These are phyloP conservation scores for Rhytidhysteron rufulum DNA, from an alignment of 2,329 filamentous ascomycete genomes.

Conservation along the genomic window DNA sequence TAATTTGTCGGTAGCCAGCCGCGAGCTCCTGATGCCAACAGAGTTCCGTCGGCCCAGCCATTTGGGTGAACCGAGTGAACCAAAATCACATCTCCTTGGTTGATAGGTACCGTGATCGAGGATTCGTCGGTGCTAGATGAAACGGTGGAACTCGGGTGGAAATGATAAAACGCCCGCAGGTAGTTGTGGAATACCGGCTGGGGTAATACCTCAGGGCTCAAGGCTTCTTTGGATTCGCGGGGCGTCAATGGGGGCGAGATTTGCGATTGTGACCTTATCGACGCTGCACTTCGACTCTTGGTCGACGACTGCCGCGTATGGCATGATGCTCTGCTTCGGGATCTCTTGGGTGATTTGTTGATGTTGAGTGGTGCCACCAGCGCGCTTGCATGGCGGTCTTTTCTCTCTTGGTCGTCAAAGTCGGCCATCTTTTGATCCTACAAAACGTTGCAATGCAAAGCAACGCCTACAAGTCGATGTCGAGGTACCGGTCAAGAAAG, in stretches of 20 bases:
- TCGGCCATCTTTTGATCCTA: constrained; percentile 21
- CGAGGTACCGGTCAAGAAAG: constrained; percentile 7
- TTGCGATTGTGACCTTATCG: constrained; percentile 41
- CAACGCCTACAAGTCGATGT: neutral
- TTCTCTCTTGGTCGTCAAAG: constrained; percentile 21
- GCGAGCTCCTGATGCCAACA: constrained; percentile 77
- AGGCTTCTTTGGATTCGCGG: constrained; percentile 62
- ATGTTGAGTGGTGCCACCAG: constrained; percentile 35
- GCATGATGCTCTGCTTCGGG: constrained; percentile 14
- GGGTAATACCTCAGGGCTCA: constrained; percentile 43
- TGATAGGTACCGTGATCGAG: constrained; percentile 74
- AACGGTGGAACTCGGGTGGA: constrained; percentile 72
- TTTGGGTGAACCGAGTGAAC: constrained; percentile 97
- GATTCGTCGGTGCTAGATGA: constrained; percentile 68
- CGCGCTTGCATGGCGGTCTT: constrained; percentile 31
- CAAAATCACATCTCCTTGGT: constrained; percentile 86
- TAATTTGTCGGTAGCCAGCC: constrained; percentile 99
- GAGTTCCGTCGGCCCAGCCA: constrained; percentile 95
- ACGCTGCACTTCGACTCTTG: constrained; percentile 18
- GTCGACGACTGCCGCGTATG: constrained; percentile 32
- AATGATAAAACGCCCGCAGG: constrained; percentile 88
- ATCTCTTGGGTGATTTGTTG: constrained; percentile 30
- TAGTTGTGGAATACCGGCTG: constrained; percentile 86
- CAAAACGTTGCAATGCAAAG: neutral
- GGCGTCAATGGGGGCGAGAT: constrained; percentile 78